phyloP scores from a whole-genome alignment of 306 rosid species.

The Dalbergia cultrata region DNA sequence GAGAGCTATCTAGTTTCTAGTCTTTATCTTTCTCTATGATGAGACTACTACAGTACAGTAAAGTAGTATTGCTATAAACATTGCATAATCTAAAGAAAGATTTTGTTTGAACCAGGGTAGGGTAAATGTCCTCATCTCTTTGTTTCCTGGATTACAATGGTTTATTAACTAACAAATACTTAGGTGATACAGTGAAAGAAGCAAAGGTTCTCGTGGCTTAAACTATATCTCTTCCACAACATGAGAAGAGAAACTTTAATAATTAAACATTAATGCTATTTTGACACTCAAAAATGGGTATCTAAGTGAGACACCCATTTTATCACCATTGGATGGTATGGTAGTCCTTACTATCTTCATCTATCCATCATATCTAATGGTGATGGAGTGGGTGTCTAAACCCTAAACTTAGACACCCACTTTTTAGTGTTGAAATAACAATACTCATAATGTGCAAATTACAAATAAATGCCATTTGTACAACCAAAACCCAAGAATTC shows the following conservation, averaged over 20 bases:
- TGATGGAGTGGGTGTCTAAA: too few species aligned
- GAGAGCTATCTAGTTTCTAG: too few species aligned
- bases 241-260: neutral
- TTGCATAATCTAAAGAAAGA: neutral
- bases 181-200: constrained; percentile 9
- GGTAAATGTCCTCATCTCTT: neutral
- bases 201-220: constrained; percentile 26
- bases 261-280: too few species aligned
- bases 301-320: too few species aligned
- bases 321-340: too few species aligned
- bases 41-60: too few species aligned
- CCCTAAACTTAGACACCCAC: too few species aligned
- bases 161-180: constrained; percentile 17
- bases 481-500: neutral
- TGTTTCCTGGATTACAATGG: neutral
- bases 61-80: neutral
- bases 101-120: neutral
- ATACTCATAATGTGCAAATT: neutral
- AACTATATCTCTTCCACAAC: constrained; percentile 14
- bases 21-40: too few species aligned
- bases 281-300: too few species aligned
- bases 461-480: constrained; percentile 3
- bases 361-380: too few species aligned
- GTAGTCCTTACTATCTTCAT: too few species aligned
- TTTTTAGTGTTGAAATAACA: too few species aligned